phyloP scores from a whole-genome alignment of 139 green algal species.

The Coelastrella sp. region DNA sequence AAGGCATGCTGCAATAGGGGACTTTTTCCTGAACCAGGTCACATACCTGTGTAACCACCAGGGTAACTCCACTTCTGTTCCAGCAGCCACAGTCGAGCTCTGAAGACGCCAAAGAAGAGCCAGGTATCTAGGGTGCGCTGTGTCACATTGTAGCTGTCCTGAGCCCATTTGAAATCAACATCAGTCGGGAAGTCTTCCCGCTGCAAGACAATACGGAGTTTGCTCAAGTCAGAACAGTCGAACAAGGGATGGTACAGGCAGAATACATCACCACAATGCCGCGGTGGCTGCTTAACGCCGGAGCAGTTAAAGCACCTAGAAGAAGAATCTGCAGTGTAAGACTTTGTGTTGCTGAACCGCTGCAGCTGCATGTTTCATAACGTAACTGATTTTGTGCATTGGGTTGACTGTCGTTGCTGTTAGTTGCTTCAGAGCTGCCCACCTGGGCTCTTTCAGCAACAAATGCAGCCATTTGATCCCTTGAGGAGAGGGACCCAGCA shows the following conservation, averaged over 20 bases:
- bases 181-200: conserved; percentile 57
- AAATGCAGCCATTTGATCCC: neutral
- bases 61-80: conserved; percentile 87
- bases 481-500: neutral
- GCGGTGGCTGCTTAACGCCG: neutral
- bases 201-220: neutral
- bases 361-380: no score
- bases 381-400: no score
- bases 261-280: neutral
- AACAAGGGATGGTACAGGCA: no score
- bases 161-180: conserved; percentile 79
- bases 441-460: conserved; percentile 1
- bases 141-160: conserved; percentile 80
- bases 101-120: conserved; percentile 84
- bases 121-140: conserved; percentile 85
- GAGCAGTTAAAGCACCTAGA: no score
- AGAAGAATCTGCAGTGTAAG: no score
- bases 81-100: conserved; percentile 80
- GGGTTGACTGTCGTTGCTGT: no score
- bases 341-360: no score
- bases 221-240: neutral
- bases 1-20: neutral
- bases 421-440: neutral
- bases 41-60: conserved; percentile 51
- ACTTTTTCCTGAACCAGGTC: neutral